Conservation (phyloP, 495 filamentous ascomycete species). For the Neurospora sp. region DNA sequence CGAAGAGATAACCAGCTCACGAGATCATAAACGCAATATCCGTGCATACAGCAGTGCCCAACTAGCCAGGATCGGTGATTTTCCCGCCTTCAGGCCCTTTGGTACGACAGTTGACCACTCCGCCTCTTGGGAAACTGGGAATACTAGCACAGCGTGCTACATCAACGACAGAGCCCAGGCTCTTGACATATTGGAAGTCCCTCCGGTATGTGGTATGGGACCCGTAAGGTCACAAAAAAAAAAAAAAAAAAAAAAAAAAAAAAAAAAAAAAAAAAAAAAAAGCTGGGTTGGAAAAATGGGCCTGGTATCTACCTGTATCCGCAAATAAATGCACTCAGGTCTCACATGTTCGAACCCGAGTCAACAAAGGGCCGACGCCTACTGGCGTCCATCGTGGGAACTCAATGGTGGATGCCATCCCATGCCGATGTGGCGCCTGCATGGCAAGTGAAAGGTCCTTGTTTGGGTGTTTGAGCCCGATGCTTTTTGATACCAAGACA, state of each 20-base stretch:
- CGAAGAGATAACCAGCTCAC: not conserved
- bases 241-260: too few species aligned
- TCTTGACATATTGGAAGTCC: not conserved
- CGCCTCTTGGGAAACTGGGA: not conserved
- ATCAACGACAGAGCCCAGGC: not conserved
- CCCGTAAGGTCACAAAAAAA: not conserved
- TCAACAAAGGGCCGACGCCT: not conserved
- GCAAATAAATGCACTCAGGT: not conserved
- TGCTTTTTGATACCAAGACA: not conserved
- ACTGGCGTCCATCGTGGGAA: not conserved
- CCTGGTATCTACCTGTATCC: not conserved
- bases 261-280: too few species aligned
- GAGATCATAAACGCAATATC: not conserved
- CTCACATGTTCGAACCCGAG: not conserved
- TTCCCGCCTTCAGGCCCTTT: not conserved
- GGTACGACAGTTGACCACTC: not conserved
- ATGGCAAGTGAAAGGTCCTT: not conserved
- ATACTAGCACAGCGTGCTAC: not conserved
- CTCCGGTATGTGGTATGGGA: not conserved
- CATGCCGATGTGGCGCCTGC: not conserved
- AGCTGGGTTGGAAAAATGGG: not conserved
- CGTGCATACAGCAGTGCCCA: not conserved
- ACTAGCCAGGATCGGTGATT: not conserved
- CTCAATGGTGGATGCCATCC: not conserved
- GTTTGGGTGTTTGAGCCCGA: not conserved